Conservation (phyloP, 2,329 filamentous ascomycete species). For the Trichophyton verrucosum region DNA sequence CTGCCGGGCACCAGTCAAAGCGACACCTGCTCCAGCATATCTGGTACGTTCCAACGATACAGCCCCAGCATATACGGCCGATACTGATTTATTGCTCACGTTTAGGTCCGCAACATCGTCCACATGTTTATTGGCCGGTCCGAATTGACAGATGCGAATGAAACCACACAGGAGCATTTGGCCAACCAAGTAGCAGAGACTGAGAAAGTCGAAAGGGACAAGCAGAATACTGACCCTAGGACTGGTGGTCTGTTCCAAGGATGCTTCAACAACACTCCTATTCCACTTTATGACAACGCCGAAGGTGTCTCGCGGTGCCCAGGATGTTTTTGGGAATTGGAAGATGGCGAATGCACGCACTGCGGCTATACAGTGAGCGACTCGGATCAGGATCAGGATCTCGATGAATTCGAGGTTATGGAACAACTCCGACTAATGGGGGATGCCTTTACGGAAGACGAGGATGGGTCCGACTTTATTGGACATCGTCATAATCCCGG, state of each 20-base stretch:
- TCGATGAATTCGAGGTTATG: not conserved
- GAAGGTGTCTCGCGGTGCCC: slow-evolving; percentile 54
- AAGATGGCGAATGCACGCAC: slow-evolving; percentile 44
- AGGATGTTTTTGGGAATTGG: slow-evolving; percentile 50
- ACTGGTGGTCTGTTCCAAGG: slow-evolving; percentile 53
- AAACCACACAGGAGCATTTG: slow-evolving; percentile 50
- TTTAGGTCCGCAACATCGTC: slow-evolving; percentile 51
- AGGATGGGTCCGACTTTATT: not conserved
- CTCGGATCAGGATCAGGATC: not conserved
- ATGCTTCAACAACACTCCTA: slow-evolving; percentile 36
- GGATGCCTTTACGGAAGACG: not conserved
- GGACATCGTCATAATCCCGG: not conserved
- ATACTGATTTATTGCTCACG: not conserved
- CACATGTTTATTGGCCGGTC: slow-evolving; percentile 48
- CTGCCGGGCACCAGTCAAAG: slow-evolving; percentile 48
- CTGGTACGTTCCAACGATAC: slow-evolving; percentile 34
- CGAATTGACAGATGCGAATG: slow-evolving; percentile 50
- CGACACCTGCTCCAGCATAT: slow-evolving; percentile 52
- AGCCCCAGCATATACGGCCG: not conserved
- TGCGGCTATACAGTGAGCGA: slow-evolving; percentile 43
- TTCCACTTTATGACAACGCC: slow-evolving; percentile 42
- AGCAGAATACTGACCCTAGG: slow-evolving; percentile 37
- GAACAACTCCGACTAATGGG: not conserved
- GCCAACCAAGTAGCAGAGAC: slow-evolving; percentile 48
- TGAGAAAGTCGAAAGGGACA: slow-evolving; percentile 48